These are phyloP conservation scores for Penicillium canariense DNA, from an alignment of 495 filamentous ascomycete species.

Conservation along the genomic window DNA sequence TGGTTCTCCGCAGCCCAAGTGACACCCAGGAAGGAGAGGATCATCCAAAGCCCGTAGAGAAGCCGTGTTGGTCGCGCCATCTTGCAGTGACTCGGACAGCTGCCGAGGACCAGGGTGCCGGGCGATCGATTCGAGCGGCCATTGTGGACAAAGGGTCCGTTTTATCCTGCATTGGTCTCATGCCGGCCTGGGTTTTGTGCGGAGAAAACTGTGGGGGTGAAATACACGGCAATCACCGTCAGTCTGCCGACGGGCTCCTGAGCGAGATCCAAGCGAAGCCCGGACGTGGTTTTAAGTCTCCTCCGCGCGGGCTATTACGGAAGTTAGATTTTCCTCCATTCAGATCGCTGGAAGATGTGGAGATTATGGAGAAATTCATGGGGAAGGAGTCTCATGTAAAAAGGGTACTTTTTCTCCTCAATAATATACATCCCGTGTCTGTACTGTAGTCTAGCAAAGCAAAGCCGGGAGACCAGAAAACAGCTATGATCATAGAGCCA, in stretches of 20 bases:
- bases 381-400: neutral
- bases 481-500: too few species aligned
- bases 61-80: slow-evolving; percentile 15
- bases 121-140: neutral
- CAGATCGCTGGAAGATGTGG: neutral
- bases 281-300: neutral
- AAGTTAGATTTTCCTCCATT: slow-evolving; percentile 27
- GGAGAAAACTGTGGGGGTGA: slow-evolving; percentile 5
- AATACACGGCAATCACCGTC: neutral
- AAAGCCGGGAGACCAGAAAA: neutral
- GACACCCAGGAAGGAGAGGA: slow-evolving; percentile 18
- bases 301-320: slow-evolving; percentile 4
- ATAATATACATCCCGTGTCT: slow-evolving; percentile 18
- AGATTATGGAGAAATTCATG: neutral
- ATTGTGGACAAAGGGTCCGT: neutral
- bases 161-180: slow-evolving; percentile 1
- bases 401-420: slow-evolving; percentile 1
- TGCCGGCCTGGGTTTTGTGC: neutral
- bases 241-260: neutral
- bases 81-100: slow-evolving; percentile 7
- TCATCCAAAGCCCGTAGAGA: slow-evolving; percentile 12
- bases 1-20: slow-evolving; percentile 20
- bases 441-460: slow-evolving; percentile 2
- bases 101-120: neutral
- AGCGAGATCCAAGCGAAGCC: slow-evolving; percentile 6